These are phyloP conservation scores for Cenchrus fungigraminus DNA, from an alignment of 176 grass and related monocot species.

Conservation along the genomic window DNA sequence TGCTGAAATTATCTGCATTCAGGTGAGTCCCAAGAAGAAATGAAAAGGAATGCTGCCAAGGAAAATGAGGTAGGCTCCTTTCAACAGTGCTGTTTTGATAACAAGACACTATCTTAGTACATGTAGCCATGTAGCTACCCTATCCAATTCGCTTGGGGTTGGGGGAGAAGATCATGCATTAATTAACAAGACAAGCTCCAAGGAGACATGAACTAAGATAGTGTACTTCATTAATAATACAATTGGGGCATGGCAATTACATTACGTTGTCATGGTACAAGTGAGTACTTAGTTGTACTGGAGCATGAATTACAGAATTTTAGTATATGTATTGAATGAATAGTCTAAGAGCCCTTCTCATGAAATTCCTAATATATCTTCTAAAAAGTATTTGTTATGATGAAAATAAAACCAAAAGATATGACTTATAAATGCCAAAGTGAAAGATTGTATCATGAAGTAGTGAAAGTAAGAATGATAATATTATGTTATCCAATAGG, in stretches of 20 bases:
- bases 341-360: not conserved
- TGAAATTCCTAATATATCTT: not conserved
- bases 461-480: not conserved
- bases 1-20: not conserved
- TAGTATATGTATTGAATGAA: not conserved
- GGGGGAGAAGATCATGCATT: not conserved
- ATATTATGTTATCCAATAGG: conserved; percentile 15
- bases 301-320: conserved; percentile 7
- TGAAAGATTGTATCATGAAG: not conserved
- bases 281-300: not conserved
- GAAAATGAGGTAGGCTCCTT: conserved; percentile 9
- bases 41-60: conserved; percentile 19
- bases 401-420: not conserved
- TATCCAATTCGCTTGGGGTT: not conserved
- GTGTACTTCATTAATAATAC: not conserved
- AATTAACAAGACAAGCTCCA: conserved; percentile 14
- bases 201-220: conserved; percentile 13
- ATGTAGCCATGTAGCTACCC: not conserved
- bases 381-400: not conserved
- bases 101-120: too few species aligned
- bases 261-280: not conserved
- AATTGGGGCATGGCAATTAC: not conserved
- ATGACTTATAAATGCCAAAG: not conserved
- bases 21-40: not conserved
- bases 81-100: not conserved